A percentile compares a stretch with the other conserved stretches of the same genome.
Conservation (phyloP, 495 filamentous ascomycete species). For the Cryomyces minteri region DNA sequence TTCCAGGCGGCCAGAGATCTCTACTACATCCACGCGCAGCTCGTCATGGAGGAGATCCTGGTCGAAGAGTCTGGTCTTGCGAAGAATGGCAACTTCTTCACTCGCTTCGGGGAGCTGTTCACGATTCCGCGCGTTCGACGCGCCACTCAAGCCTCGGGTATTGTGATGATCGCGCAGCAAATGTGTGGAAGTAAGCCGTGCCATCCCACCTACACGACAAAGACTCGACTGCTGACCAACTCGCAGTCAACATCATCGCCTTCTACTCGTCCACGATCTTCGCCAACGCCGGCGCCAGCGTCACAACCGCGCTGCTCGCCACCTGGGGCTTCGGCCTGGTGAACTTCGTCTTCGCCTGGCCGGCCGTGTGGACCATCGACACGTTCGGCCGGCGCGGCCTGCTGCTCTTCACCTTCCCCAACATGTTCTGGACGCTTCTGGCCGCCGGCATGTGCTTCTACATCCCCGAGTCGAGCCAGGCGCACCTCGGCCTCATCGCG, state of each 20-base stretch:
- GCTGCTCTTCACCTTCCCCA: constrained; percentile 15
- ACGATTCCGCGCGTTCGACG: constrained; percentile 49
- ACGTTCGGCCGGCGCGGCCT: constrained; percentile 18
- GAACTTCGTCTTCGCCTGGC: constrained; percentile 47
- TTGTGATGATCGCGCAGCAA: constrained; percentile 53
- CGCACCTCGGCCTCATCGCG: constrained; percentile 28
- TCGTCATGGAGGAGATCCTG: constrained; percentile 12
- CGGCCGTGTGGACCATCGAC: constrained; percentile 45
- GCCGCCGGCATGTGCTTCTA: constrained; percentile 15
- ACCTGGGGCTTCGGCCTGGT: constrained; percentile 43
- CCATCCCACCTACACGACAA: constrained; percentile 3
- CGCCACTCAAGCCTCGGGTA: constrained; percentile 42
- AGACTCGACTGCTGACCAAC: background rate
- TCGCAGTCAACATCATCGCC: constrained; percentile 13
- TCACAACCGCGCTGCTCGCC: constrained; percentile 28
- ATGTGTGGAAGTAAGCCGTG: constrained; percentile 32
- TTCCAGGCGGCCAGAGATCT: constrained; percentile 9
- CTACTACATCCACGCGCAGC: constrained; percentile 8
- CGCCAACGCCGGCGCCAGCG: constrained; percentile 28
- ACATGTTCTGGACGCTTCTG: constrained; percentile 20
- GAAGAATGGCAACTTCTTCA: constrained; percentile 26
- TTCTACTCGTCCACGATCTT: constrained; percentile 42
- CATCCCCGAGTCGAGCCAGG: constrained; percentile 5
- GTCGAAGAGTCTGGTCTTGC: background rate
- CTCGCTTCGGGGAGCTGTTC: constrained; percentile 44